Base-by-base conservation (phyloP, 2,329 filamentous ascomycete species). In the Calonectria hawksworthii region DNA sequence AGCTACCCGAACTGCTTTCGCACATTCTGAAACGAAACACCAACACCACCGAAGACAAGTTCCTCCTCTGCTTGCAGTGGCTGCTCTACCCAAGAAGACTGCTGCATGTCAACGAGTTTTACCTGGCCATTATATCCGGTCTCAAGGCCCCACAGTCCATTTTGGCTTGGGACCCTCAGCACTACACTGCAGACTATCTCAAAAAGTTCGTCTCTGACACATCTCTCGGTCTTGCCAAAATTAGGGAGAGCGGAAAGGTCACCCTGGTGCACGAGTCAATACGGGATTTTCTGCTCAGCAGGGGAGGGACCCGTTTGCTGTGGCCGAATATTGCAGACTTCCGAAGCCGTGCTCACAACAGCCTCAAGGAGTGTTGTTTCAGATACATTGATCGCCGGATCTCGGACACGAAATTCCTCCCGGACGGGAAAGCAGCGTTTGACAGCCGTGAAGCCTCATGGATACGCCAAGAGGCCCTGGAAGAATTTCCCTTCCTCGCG, bases 181-280 rank as follows among this genome's bases (percentile, higher is more conserved):
- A 69, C 82, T 4, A 6, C 44, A 2, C 16, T 13, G 1, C 76
- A 83, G 0, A 74, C 72, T 0, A 84, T 2, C 56, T 87, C 72
- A 44, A 79, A 0, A 80, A 68, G 9, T 87, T 83, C 38, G 80
- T 90, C 0, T 67, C 85, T 0, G 82, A 76, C 56, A 85, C 81
- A 0, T 90, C 88, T 0, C 89, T 89, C 74, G 88, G 89, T 0
- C 83, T 90, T 21, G 85, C 84, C 0, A 87, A 89, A 72, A 70
- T 83, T 1, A 86, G 83, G 1, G 34, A 0, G 83, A 79, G 36
- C 75, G 78, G 0, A 73, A 80, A 13, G 26, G 26, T 0, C 73
- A 64, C 2, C 84, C 77, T 0, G 84, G 90, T 90, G 13, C 89
- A 91, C 51, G 87, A 90, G 75, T 88, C 88, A 0, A 88, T 90